Evolutionary conservation across 2,329 filamentous ascomycete genomes (phyloP).

Genomic region (Macrophomina phaseolina): DNA sequence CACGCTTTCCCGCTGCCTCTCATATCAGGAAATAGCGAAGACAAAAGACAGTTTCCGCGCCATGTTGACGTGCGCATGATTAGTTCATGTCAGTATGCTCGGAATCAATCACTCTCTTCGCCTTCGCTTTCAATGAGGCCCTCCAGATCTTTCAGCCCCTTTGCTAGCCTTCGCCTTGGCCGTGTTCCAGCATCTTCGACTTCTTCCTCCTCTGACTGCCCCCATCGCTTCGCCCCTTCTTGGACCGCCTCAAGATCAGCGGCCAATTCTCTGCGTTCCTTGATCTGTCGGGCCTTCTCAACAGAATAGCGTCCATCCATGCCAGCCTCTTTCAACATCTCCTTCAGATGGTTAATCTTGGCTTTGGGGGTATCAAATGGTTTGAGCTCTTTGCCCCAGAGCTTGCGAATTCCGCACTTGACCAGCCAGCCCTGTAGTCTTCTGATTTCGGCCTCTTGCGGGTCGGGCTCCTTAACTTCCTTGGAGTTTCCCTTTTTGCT

Average conservation of each 20-base stretch:
- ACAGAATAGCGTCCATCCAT: slow-evolving; percentile 90
- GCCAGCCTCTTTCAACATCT: slow-evolving; percentile 78
- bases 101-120: slow-evolving; percentile 24
- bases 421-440: slow-evolving; percentile 82
- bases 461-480: slow-evolving; percentile 55
- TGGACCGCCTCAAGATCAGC: slow-evolving; percentile 85
- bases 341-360: slow-evolving; percentile 82
- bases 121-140: slow-evolving; percentile 30
- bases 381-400: slow-evolving; percentile 87
- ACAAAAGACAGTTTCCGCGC: not conserved
- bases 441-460: slow-evolving; percentile 82
- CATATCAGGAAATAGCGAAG: not conserved
- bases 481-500: slow-evolving; percentile 44
- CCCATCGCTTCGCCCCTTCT: slow-evolving; percentile 82
- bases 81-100: not conserved
- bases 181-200: slow-evolving; percentile 30
- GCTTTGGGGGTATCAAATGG: slow-evolving; percentile 73
- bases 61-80: not conserved
- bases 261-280: slow-evolving; percentile 81
- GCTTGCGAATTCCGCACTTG: slow-evolving; percentile 90
- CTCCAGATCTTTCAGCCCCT: slow-evolving; percentile 30
- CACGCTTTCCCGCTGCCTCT: too few relatives aligned
- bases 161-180: slow-evolving; percentile 32
- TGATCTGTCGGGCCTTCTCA: slow-evolving; percentile 84
- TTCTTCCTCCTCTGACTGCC: slow-evolving; percentile 47